Evolutionary conservation across 371 early-diverging fungal species (phyloP).

Genomic region (Circinella umbellata): DNA sequence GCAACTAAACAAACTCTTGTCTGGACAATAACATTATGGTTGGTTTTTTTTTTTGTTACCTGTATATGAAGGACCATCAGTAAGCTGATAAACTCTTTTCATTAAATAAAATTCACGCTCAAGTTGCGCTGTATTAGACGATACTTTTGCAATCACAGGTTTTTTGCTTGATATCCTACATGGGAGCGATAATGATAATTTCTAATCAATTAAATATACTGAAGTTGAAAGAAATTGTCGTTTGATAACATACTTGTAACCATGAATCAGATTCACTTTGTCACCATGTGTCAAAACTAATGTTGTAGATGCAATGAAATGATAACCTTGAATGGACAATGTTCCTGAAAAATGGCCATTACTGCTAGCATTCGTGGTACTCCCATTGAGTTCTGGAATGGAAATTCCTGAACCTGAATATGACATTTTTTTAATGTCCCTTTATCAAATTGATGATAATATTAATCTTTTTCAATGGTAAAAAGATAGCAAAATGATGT

Average conservation of each 20-base stretch:
- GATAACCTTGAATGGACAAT: slow-evolving; percentile 47
- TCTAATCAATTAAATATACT: too few relatives aligned
- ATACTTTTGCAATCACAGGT: slow-evolving; percentile 49
- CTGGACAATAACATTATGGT: slow-evolving; percentile 24
- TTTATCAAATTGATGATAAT: too few relatives aligned
- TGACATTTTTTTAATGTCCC: not conserved
- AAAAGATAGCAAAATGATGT: too few relatives aligned
- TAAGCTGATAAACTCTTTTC: slow-evolving; percentile 39
- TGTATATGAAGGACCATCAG: slow-evolving; percentile 36
- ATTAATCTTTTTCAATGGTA: too few relatives aligned
- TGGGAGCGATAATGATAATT: not conserved
- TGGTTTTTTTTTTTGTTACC: slow-evolving; percentile 35
- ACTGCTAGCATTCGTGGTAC: not conserved
- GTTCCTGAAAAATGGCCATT: not conserved
- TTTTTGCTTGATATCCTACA: slow-evolving; percentile 40
- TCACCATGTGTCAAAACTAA: slow-evolving; percentile 43
- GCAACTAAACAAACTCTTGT: not conserved
- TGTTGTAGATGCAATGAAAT: slow-evolving; percentile 38
- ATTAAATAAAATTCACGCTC: slow-evolving; percentile 50
- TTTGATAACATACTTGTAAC: slow-evolving; percentile 29
- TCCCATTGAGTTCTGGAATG: not conserved
- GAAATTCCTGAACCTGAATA: slow-evolving; percentile 3
- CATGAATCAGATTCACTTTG: slow-evolving; percentile 42
- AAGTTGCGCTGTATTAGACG: slow-evolving; percentile 34
- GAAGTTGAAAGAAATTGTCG: not conserved